A percentile compares a stretch with the other conserved stretches of the same genome.
These are phyloP conservation scores for Cercospora brassicicola DNA, from an alignment of 2,329 filamentous ascomycete species.

Conservation along the genomic window DNA sequence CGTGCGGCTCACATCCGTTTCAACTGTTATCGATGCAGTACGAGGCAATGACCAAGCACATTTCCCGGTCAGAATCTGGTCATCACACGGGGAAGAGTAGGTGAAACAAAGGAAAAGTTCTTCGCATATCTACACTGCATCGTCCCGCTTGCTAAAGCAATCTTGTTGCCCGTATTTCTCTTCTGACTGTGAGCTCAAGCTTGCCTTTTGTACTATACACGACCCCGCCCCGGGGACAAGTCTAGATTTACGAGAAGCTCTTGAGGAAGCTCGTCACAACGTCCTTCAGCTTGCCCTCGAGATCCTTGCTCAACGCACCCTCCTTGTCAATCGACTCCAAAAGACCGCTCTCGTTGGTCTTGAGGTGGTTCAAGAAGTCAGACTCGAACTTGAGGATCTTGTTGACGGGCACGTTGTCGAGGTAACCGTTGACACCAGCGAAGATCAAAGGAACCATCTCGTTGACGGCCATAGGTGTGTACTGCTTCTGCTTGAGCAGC, in stretches of 20 bases:
- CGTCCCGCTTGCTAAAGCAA: slow-evolving; percentile 20
- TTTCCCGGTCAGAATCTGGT: background rate
- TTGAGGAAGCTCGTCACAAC: slow-evolving; percentile 81
- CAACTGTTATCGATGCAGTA: background rate
- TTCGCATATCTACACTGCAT: slow-evolving; percentile 35
- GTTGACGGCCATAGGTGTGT: slow-evolving; percentile 96
- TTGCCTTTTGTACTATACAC: slow-evolving; percentile 39
- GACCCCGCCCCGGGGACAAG: slow-evolving; percentile 24
- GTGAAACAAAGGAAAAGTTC: slow-evolving; percentile 32
- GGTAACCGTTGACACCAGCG: slow-evolving; percentile 96
- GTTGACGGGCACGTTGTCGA: slow-evolving; percentile 82
- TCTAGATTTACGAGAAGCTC: slow-evolving; percentile 66
- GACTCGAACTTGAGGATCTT: slow-evolving; percentile 93
- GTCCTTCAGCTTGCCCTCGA: slow-evolving; percentile 79
- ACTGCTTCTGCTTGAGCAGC: slow-evolving; percentile 99
- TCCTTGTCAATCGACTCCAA: slow-evolving; percentile 89
- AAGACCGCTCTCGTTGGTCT: slow-evolving; percentile 83
- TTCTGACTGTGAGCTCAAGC: slow-evolving; percentile 28
- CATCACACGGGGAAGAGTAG: background rate
- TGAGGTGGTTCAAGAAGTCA: slow-evolving; percentile 90
- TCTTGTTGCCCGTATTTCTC: slow-evolving; percentile 18
- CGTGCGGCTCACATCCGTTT: background rate
- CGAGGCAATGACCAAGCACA: background rate
- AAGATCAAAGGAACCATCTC: slow-evolving; percentile 99
- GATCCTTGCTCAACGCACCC: slow-evolving; percentile 91